Conservation (phyloP, 306 rosid species). For the Pyrus bretschneideri region DNA sequence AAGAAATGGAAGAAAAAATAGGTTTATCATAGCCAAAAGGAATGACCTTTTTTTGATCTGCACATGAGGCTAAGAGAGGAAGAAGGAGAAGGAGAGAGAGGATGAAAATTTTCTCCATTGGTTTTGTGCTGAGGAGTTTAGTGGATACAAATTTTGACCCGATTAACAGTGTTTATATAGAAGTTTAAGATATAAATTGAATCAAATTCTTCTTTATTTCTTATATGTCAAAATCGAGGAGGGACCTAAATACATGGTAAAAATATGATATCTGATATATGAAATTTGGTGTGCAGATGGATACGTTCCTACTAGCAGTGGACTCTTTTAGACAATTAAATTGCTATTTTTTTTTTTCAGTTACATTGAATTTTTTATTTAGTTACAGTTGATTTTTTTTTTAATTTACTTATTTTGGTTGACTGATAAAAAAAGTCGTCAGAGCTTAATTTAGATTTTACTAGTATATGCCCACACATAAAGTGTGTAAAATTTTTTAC, state of each 20-base stretch:
- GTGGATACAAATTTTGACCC: not conserved
- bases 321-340: not conserved
- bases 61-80: constrained; percentile 24
- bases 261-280: not conserved
- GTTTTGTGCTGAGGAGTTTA: not conserved
- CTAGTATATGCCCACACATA: too few relatives aligned
- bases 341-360: not conserved
- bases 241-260: not conserved
- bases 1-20: not conserved
- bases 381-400: not conserved
- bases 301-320: not conserved
- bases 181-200: not conserved
- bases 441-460: too few relatives aligned
- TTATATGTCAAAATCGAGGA: not conserved
- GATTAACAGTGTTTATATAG: not conserved
- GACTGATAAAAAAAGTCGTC: not conserved
- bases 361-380: not conserved
- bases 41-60: constrained; percentile 16
- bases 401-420: not conserved
- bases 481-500: too few relatives aligned
- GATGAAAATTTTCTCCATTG: constrained; percentile 10
- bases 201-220: not conserved
- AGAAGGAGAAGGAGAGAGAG: constrained; percentile 11
- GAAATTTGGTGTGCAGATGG: not conserved
- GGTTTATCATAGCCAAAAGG: not conserved